A percentile compares a stretch with the other conserved stretches of the same genome.
Conservation (phyloP, 2,329 filamentous ascomycete species). For the Penicillium hordei region DNA sequence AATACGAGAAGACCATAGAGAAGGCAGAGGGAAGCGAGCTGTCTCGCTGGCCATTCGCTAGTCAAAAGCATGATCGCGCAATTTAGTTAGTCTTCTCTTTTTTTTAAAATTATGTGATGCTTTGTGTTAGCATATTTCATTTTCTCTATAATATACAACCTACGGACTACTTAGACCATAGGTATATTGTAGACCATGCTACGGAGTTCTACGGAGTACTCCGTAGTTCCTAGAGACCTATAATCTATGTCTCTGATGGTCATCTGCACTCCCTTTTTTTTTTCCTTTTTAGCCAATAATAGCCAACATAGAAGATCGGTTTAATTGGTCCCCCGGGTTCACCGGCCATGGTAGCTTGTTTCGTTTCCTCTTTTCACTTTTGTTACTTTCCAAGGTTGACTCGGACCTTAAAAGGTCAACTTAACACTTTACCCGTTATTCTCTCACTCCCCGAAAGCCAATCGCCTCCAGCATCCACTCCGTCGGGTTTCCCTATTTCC, state of each 20-base stretch:
- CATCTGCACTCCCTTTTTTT: conserved; percentile 2
- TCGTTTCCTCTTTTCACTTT: background rate
- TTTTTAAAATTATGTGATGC: background rate
- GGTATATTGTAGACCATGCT: background rate
- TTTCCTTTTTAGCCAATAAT: conserved; percentile 3
- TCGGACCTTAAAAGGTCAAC: background rate
- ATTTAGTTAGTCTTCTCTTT: background rate
- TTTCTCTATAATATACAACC: background rate
- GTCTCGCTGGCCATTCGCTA: conserved; percentile 12
- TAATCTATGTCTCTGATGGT: background rate
- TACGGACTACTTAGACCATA: background rate
- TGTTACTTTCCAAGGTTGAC: background rate
- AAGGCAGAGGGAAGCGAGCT: conserved; percentile 26
- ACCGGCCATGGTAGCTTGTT: background rate
- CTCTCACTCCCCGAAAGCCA: conserved; percentile 8
- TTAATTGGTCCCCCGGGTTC: conserved; percentile 4
- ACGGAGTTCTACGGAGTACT: background rate
- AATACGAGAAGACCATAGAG: conserved; percentile 21
- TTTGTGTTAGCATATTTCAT: background rate
- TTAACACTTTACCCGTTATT: background rate
- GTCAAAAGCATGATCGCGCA: background rate
- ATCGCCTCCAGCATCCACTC: conserved; percentile 9
- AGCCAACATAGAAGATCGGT: background rate
- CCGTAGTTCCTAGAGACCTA: background rate
- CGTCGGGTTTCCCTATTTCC: conserved; percentile 7